Evolutionary conservation across 2,329 filamentous ascomycete genomes (phyloP).

Genomic region (Alternaria metachromatica): DNA sequence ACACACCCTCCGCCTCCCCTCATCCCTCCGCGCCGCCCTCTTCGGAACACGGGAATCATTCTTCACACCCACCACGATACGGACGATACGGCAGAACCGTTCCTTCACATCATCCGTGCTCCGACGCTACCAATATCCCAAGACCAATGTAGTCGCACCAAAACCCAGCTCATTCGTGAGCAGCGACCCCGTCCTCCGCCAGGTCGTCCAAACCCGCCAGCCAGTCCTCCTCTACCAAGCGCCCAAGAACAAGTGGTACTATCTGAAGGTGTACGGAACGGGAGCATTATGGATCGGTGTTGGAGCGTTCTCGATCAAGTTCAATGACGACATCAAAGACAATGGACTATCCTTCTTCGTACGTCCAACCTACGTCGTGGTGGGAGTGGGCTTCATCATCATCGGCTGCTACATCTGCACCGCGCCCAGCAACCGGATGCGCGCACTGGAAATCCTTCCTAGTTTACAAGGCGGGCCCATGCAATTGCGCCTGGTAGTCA

Average conservation of each 20-base stretch:
- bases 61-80: conserved; percentile 19
- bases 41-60: conserved; percentile 34
- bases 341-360: conserved; percentile 42
- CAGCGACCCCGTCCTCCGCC: conserved; percentile 43
- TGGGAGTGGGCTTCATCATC: conserved; percentile 34
- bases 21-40: conserved; percentile 41
- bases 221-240: conserved; percentile 45
- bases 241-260: conserved; percentile 35
- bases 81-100: conserved; percentile 17
- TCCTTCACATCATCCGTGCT: conserved; percentile 34
- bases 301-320: conserved; percentile 40
- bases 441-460: conserved; percentile 40
- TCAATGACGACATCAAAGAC: conserved; percentile 40
- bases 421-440: conserved; percentile 39
- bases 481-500: conserved; percentile 40
- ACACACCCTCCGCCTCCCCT: conserved; percentile 40
- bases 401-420: conserved; percentile 43
- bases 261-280: conserved; percentile 36
- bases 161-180: conserved; percentile 24
- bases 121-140: conserved; percentile 31
- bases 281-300: conserved; percentile 34
- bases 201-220: conserved; percentile 36
- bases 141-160: conserved; percentile 1
- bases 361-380: conserved; percentile 41
- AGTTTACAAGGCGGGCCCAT: conserved; percentile 35